Evolutionary conservation across 2,329 filamentous ascomycete genomes (phyloP).

Genomic region (Lecanicillium sp.): DNA sequence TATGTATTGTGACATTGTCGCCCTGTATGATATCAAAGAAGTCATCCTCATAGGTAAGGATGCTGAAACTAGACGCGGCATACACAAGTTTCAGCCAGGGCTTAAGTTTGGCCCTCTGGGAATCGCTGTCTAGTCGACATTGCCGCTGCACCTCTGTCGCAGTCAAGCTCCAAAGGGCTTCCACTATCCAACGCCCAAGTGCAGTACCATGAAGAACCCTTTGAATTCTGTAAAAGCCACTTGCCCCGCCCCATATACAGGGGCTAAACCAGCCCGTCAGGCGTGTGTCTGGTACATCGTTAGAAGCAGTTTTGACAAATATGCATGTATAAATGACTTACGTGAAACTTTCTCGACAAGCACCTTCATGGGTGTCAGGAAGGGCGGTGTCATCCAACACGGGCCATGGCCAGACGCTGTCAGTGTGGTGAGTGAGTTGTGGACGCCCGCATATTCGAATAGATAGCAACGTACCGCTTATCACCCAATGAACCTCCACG

Average conservation of each 20-base stretch:
- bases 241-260: slow-evolving; percentile 52
- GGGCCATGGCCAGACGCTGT: slow-evolving; percentile 47
- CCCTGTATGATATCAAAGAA: slow-evolving; percentile 42
- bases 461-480: too few relatives aligned
- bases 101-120: slow-evolving; percentile 26
- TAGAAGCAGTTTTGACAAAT: too few relatives aligned
- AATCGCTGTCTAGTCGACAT: slow-evolving; percentile 40
- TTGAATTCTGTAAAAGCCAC: slow-evolving; percentile 39
- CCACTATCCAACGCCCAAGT: slow-evolving; percentile 37
- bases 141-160: slow-evolving; percentile 35
- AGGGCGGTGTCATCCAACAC: slow-evolving; percentile 43
- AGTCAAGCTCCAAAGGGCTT: slow-evolving; percentile 40
- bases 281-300: slow-evolving; percentile 38
- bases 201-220: slow-evolving; percentile 41
- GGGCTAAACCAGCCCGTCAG: slow-evolving; percentile 58
- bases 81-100: slow-evolving; percentile 34
- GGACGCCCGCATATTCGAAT: too few relatives aligned
- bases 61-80: slow-evolving; percentile 35
- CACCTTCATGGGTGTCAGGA: slow-evolving; percentile 52
- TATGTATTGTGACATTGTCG: slow-evolving; percentile 37
- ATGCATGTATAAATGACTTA: too few relatives aligned
- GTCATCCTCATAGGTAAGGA: slow-evolving; percentile 43
- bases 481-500: slow-evolving; percentile 40
- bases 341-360: slow-evolving; percentile 54
- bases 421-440: too few relatives aligned